These are phyloP conservation scores for barrel medic (Medicago truncatula) DNA, from an alignment of 306 rosid species.

Conservation along the genomic window MtrunA17r5.0-ANR NC_053048.1:50868001-50868500, in stretches of 20 bases:
- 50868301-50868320: too few species aligned
- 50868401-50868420: too few species aligned
- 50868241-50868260: too few species aligned
- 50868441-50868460: slow-evolving; percentile 9
- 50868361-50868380: too few species aligned
- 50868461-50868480: slow-evolving; percentile 13
- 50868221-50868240: too few species aligned
- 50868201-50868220: neutral
- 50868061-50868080: slow-evolving; percentile 12
- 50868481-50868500: slow-evolving; percentile 10
- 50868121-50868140: slow-evolving; percentile 2
- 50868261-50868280: too few species aligned
- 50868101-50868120: neutral
- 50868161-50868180: neutral
- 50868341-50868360: too few species aligned
- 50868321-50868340: too few species aligned
- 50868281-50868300: too few species aligned
- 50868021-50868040: slow-evolving; percentile 3
- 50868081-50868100: neutral
- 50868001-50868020: slow-evolving; percentile 27
- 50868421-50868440: neutral
- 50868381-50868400: too few species aligned
- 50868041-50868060: slow-evolving; percentile 4
- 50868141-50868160: neutral
- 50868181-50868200: neutral